Evolutionary conservation across 176 grass and related monocot genomes (phyloP), one percentile per base, ranked within the genome.

Genomic region (Triticum dicoccoides): DNA sequence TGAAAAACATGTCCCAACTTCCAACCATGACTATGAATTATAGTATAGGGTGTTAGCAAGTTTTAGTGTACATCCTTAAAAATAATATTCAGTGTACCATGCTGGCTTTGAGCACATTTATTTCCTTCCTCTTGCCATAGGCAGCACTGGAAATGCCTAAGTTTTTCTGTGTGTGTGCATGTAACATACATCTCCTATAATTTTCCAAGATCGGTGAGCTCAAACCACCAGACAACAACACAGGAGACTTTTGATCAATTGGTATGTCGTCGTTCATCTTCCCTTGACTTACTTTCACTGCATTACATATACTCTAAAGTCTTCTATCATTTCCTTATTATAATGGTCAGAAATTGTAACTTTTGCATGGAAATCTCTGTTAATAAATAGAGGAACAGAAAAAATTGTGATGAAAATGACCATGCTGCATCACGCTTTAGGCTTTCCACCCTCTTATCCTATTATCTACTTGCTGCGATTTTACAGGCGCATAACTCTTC

Each of bases 401-500:
- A 59, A 59, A 59, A 59, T 8, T 59, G 56, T 59, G 56, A 59
- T 59, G 56, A 59, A 59, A 59, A 59, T 21, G 56, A 59, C 56
- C 18, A 59, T 20, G 56, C 20, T 3, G 20, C 3, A 21, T 21
- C 56, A 59, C 6, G 20, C 56, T 21, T 59, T 59, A 21, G 6
- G 18, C 7, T 59, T 59, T 59, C 56, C 56, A 59, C 7, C 56
- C 56, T 59, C 56, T 59, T 59, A 59, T 59, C 7, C 56, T 59
- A 59, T 21, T 14, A 90, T 78, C 33, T 80, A 11, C 58, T 84
- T 24, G 61, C 47, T 17, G 45, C 73, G 54, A 80, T 21, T 11
- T 65, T 23, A 61, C 73, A 66, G 35, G 91, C 95, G 14, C 91
- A 93, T 51, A 89, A 92, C 34, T 77, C 82, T 33, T 90, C 89